Conservation (phyloP, 2,329 filamentous ascomycete genomes). For the Sporothrix curviconia region DNA sequence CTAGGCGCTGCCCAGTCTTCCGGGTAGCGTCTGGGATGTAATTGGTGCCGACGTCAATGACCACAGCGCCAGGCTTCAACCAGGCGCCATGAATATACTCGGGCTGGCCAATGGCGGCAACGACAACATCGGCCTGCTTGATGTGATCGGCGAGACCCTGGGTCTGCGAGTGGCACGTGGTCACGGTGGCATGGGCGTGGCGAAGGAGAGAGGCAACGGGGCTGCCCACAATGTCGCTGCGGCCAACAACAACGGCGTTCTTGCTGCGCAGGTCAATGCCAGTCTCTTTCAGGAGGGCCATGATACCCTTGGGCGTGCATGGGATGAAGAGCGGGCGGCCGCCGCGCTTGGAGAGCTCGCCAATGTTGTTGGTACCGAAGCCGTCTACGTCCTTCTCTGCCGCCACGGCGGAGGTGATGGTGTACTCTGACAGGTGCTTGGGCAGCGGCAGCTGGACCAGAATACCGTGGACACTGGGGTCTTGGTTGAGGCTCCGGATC, state of each 20-base stretch:
- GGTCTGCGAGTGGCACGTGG: constrained; percentile 89
- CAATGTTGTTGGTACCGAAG: constrained; percentile 90
- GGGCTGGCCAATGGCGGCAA: constrained; percentile 84
- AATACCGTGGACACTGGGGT: constrained; percentile 80
- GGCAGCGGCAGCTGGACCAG: constrained; percentile 90
- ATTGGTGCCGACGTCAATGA: constrained; percentile 97
- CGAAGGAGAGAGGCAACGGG: constrained; percentile 93
- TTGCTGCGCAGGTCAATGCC: constrained; percentile 82
- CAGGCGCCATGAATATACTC: constrained; percentile 90
- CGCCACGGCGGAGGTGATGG: constrained; percentile 80
- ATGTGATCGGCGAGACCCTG: constrained; percentile 64
- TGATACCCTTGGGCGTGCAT: constrained; percentile 95
- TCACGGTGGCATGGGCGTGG: constrained; percentile 94
- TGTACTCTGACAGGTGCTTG: constrained; percentile 81
- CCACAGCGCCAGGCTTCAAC: constrained; percentile 89
- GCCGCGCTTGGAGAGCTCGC: constrained; percentile 91
- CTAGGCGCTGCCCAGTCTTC: constrained; percentile 86
- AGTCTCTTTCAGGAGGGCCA: constrained; percentile 79
- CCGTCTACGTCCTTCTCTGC: constrained; percentile 98
- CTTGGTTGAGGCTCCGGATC: constrained; percentile 77
- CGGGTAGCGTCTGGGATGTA: constrained; percentile 82
- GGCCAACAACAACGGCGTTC: constrained; percentile 86
- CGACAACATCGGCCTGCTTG: constrained; percentile 79
- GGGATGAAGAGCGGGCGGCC: constrained; percentile 84
- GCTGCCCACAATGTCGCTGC: constrained; percentile 95